Evolutionary conservation across 1,139 yeast genomes (phyloP).

Genomic region (Yamadazyma blattariae): DNA sequence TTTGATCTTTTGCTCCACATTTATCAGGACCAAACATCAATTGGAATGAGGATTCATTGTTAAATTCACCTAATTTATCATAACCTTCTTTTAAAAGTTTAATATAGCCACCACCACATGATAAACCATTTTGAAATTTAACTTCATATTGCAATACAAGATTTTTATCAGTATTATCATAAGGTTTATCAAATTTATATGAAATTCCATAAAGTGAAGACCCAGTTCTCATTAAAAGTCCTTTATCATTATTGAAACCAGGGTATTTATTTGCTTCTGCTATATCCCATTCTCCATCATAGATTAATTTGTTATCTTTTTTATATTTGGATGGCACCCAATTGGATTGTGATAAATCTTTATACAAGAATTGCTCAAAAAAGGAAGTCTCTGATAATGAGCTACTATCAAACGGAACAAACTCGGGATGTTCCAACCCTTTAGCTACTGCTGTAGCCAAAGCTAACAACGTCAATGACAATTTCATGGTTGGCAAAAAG

Average conservation of each 20-base stretch:
- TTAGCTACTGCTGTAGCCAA: neutral
- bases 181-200: constrained; percentile 49
- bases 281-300: constrained; percentile 72
- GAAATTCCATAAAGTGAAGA: constrained; percentile 84
- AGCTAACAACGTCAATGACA: neutral
- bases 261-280: constrained; percentile 52
- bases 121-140: constrained; percentile 70
- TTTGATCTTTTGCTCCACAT: constrained; percentile 78
- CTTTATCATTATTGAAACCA: constrained; percentile 63
- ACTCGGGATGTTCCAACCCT: constrained; percentile 14
- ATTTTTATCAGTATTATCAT: constrained; percentile 57
- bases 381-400: constrained; percentile 41
- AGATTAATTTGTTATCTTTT: constrained; percentile 36
- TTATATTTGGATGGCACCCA: constrained; percentile 68
- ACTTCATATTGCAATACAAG: constrained; percentile 88
- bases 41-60: constrained; percentile 68
- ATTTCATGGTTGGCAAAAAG: neutral
- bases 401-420: constrained; percentile 28
- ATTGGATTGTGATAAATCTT: constrained; percentile 36
- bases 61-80: constrained; percentile 32
- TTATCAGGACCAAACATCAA: constrained; percentile 94
- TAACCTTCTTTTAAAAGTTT: constrained; percentile 60
- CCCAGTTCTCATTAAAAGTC: constrained; percentile 69
- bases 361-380: constrained; percentile 65
- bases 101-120: constrained; percentile 87